Percentiles rank a stretch among this genome's conserved stretches.
phyloP scores from a whole-genome alignment of 2,329 filamentous ascomycete species.

The Xylariaceae sp. region DNA sequence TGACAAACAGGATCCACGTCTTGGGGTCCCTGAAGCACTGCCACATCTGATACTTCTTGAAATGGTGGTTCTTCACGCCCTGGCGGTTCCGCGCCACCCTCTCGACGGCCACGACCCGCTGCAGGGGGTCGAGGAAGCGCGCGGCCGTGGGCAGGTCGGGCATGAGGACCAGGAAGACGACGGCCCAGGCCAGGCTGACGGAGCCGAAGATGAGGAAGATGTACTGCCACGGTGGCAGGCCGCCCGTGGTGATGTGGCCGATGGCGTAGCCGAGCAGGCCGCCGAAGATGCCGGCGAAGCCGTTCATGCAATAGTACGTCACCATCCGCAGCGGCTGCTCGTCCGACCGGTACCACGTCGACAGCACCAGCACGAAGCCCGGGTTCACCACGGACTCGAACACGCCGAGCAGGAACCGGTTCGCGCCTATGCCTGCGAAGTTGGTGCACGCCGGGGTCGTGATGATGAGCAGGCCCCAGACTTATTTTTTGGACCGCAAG shows the following conservation, averaged over 20 bases:
- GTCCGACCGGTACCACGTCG: constrained; percentile 25
- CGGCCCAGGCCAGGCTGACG: constrained; percentile 23
- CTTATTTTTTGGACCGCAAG: constrained; percentile 13
- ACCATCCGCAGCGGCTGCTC: constrained; percentile 27
- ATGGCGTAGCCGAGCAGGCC: constrained; percentile 28
- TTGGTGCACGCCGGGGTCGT: constrained; percentile 25
- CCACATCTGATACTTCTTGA: constrained; percentile 42
- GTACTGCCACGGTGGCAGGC: constrained; percentile 29
- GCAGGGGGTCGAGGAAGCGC: constrained; percentile 20
- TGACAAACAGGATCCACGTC: constrained; percentile 51
- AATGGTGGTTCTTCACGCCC: constrained; percentile 33
- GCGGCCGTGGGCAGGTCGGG: constrained; percentile 27
- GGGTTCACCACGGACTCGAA: constrained; percentile 28
- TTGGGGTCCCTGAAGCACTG: constrained; percentile 47
- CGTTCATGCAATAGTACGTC: constrained; percentile 26
- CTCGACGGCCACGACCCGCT: constrained; percentile 25
- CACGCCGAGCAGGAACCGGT: constrained; percentile 25
- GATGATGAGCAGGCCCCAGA: constrained; percentile 27
- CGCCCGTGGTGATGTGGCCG: constrained; percentile 26
- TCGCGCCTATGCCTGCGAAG: constrained; percentile 25
- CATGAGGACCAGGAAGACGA: constrained; percentile 23
- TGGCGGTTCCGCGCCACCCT: constrained; percentile 24
- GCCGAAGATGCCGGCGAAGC: constrained; percentile 25
- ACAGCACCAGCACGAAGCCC: constrained; percentile 23
- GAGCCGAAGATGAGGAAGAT: constrained; percentile 28